Conservation (phyloP, 2,329 filamentous ascomycete species). For the Cryphonectria parasitica region DNA sequence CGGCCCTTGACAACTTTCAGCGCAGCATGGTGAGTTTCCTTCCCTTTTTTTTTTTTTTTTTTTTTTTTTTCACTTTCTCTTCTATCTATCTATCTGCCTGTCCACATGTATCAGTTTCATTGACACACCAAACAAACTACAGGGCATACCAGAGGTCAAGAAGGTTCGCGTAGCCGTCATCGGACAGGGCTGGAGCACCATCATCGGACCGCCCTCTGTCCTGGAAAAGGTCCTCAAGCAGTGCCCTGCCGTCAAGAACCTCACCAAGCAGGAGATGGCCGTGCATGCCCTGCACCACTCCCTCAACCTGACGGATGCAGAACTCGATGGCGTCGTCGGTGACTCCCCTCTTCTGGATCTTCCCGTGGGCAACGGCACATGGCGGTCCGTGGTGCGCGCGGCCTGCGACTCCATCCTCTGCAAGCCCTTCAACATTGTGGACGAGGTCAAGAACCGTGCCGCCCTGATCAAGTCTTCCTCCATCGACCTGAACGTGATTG, state of each 20-base stretch:
- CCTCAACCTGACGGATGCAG: conserved; percentile 18
- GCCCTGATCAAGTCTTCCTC: conserved; percentile 5
- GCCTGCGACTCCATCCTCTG: conserved; percentile 22
- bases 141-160: conserved; percentile 24
- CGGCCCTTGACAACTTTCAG: conserved; percentile 19
- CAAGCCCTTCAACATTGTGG: conserved; percentile 24
- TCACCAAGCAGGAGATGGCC: conserved; percentile 25
- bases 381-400: conserved; percentile 13
- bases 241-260: conserved; percentile 23
- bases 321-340: conserved; percentile 18
- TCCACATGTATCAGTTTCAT: too few relatives aligned
- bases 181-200: conserved; percentile 24
- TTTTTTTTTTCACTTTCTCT: too few relatives aligned
- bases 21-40: conserved; percentile 17
- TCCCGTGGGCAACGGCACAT: conserved; percentile 13
- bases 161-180: conserved; percentile 22
- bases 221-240: conserved; percentile 26
- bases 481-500: conserved; percentile 18
- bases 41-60: too few relatives aligned
- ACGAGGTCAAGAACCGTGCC: conserved; percentile 17
- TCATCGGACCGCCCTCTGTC: conserved; percentile 21
- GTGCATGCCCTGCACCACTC: conserved; percentile 25
- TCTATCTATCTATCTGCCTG: too few relatives aligned
- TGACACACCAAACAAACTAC: background rate
- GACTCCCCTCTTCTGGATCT: conserved; percentile 19